Evolutionary conservation across 164 flowering plant species (phyloP), one percentile per base, ranked within the genome.

Genomic region (Brasenia schreberi): DNA sequence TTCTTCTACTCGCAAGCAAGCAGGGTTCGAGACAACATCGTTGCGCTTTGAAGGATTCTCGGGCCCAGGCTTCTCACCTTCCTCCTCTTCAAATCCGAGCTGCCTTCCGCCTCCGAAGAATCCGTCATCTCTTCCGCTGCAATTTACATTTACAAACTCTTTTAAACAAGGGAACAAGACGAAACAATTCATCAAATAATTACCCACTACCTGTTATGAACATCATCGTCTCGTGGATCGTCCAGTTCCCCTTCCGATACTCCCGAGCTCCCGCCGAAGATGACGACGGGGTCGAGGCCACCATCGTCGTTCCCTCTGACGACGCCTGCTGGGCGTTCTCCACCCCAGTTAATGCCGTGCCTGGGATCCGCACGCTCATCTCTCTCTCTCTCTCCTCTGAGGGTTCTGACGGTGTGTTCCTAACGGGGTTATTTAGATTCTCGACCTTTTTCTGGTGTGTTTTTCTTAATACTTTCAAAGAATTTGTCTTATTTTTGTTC

Each of bases 211-310:
- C 81, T 1, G 74, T 68, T 68, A 79, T 76, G 45, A 79, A 77
- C 53, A 72, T 65, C 19, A 79, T 69, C 12, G 81, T 79, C 59
- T 79, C 81, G 63, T 76, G 76, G 5, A 76, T 70, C 10, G 76
- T 79, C 79, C 81, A 79, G 65, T 79, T 79, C 27, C 81, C 79
- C 52, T 72, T 79, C 12, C 74, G 65, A 77, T 79, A 79, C 44
- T 76, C 79, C 6, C 81, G 66, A 19, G 18, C 14, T 7, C 59
- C 56, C 5, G 67, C 19, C 19, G 80, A 52, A 6, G 75, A 6
- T 60, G 72, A 12, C 43, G 70, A 2, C 17, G 73, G 4, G 0
- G 56, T 9, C 16, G 56, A 9, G 10, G 16, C 56, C 12, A 14
- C 16, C 56, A 14, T 49, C 12, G 10, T 9, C 56, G 56, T 49